These are phyloP conservation scores for Purshia tridentata DNA, from an alignment of 306 rosid genomes.

Conservation along the genomic window DNA sequence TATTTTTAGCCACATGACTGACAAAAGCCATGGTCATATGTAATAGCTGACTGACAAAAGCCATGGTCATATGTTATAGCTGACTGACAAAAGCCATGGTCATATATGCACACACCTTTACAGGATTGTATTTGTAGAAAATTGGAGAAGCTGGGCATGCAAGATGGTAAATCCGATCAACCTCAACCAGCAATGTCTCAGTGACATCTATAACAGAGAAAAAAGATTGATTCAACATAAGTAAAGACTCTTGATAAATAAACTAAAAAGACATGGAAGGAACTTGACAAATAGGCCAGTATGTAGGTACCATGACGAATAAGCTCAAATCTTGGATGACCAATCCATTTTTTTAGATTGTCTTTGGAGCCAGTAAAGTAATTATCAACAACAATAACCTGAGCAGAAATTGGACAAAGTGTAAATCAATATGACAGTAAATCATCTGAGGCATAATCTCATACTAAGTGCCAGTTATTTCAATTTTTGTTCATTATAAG, in stretches of 20 bases:
- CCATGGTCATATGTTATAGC: background rate
- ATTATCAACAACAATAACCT: slow-evolving; percentile 93
- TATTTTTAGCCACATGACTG: background rate
- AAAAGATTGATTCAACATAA: slow-evolving; percentile 13
- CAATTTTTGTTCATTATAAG: background rate
- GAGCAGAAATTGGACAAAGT: slow-evolving; percentile 16
- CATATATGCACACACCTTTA: slow-evolving; percentile 53
- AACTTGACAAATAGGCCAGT: slow-evolving; percentile 14
- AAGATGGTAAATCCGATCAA: slow-evolving; percentile 93
- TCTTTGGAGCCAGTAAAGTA: slow-evolving; percentile 95
- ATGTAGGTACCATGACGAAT: slow-evolving; percentile 78
- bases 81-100: no score
- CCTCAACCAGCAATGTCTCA: slow-evolving; percentile 81
- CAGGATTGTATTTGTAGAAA: slow-evolving; percentile 96
- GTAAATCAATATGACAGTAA: background rate
- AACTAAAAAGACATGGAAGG: background rate
- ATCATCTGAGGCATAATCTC: background rate
- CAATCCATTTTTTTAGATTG: slow-evolving; percentile 87
- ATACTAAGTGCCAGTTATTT: background rate
- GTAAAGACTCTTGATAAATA: background rate
- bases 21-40: background rate
- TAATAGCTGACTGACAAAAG: background rate
- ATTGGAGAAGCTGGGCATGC: slow-evolving; percentile 99
- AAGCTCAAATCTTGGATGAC: slow-evolving; percentile 96
- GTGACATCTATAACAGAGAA: slow-evolving; percentile 64